These are phyloP conservation scores for Phytophthora ohioensis DNA, from an alignment of 352 stramenopile genomes.

Conservation along the genomic window DNA sequence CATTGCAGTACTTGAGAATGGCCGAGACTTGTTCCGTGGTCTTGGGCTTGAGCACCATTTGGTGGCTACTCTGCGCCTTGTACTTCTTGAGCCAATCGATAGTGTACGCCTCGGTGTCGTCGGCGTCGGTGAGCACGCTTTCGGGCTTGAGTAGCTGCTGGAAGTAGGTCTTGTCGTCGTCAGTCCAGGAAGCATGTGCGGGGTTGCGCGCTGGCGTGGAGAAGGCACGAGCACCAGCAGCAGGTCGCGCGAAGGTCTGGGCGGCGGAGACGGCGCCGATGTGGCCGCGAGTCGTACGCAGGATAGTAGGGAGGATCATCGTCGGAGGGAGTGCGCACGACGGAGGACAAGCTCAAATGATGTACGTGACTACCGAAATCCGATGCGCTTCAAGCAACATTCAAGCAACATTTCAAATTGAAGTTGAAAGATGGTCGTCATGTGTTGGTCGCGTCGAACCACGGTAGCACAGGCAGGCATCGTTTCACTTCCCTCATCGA, in stretches of 20 bases:
- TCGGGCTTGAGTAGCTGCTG: slow-evolving; percentile 64
- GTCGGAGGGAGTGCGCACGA: too few relatives aligned
- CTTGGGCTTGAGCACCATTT: slow-evolving; percentile 88
- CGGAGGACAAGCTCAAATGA: too few relatives aligned
- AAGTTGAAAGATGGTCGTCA: too few relatives aligned
- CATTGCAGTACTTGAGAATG: slow-evolving; percentile 95
- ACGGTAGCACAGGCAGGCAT: too few relatives aligned
- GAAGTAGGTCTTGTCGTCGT: slow-evolving; percentile 74
- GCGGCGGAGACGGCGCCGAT: slow-evolving; percentile 4
- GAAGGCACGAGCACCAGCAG: slow-evolving; percentile 28
- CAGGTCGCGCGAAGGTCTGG: slow-evolving; percentile 5
- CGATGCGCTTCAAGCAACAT: too few relatives aligned
- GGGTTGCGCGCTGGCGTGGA: slow-evolving; percentile 49
- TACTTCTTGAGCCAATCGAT: slow-evolving; percentile 91
- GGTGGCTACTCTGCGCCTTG: slow-evolving; percentile 58
- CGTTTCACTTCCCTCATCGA: too few relatives aligned
- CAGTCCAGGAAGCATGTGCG: slow-evolving; percentile 62
- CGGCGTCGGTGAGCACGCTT: slow-evolving; percentile 69
- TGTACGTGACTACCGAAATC: too few relatives aligned
- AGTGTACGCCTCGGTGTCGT: slow-evolving; percentile 79
- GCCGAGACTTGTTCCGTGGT: slow-evolving; percentile 88
- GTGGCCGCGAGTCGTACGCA: neutral
- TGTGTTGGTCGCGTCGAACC: too few relatives aligned
- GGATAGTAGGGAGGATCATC: too few relatives aligned
- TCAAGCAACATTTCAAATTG: too few relatives aligned